Conservation (phyloP, 23 red algal genomes). For the Gracilaria gracilis region DNA sequence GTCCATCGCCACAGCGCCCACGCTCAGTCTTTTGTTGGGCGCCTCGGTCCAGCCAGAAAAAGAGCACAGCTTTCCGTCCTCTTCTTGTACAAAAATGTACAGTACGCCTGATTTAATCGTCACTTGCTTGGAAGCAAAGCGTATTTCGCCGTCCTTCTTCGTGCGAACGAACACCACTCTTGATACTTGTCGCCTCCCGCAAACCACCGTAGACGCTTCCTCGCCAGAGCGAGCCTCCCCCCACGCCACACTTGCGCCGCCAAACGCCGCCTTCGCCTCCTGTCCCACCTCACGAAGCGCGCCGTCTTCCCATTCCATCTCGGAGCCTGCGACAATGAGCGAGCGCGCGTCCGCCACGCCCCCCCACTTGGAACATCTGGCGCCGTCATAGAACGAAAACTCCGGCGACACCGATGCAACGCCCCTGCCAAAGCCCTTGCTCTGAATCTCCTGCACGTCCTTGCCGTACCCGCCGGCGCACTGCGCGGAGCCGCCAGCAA, state of each 20-base stretch:
- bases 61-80: neutral
- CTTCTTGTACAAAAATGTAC: conserved; percentile 13
- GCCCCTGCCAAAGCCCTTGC: neutral
- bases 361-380: conserved; percentile 12
- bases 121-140: neutral
- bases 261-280: neutral
- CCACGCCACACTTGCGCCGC: neutral
- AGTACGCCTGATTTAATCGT: neutral
- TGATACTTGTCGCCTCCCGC: neutral
- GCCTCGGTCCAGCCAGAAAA: conserved; percentile 23
- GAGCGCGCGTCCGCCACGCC: neutral
- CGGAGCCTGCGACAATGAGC: neutral
- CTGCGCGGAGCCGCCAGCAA: neutral
- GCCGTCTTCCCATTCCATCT: conserved; percentile 8
- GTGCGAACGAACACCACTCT: conserved; percentile 5
- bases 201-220: neutral
- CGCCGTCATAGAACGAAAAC: neutral
- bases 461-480: conserved; percentile 1
- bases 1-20: neutral
- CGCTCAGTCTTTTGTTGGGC: conserved; percentile 21
- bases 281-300: neutral
- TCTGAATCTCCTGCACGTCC: conserved; percentile 14
- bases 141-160: neutral
- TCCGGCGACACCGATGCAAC: neutral
- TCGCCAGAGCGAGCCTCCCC: neutral